Evolutionary conservation across 306 rosid genomes (phyloP).

Genomic region (Ammopiptanthus mongolicus): DNA sequence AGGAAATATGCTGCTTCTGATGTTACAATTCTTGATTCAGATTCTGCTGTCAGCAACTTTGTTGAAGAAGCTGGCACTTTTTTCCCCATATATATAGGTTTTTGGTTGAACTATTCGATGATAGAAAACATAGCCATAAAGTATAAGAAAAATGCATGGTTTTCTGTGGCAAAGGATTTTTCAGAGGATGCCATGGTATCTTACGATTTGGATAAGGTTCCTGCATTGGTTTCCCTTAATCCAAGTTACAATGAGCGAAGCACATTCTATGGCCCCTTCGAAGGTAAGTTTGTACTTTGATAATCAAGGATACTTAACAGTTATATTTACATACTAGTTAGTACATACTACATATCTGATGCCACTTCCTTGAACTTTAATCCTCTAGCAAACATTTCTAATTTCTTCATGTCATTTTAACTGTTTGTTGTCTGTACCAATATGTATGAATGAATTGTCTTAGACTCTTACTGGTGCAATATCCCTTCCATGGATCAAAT

Average conservation of each 20-base stretch:
- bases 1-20: conserved; percentile 82
- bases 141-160: conserved; percentile 92
- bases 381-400: background rate
- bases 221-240: conserved; percentile 81
- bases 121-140: conserved; percentile 54
- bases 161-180: conserved; percentile 82
- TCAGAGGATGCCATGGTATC: conserved; percentile 74
- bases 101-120: conserved; percentile 61
- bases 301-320: background rate
- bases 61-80: conserved; percentile 62
- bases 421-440: too few species aligned
- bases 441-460: background rate
- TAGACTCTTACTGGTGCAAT: too few species aligned
- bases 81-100: conserved; percentile 81
- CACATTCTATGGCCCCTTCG: conserved; percentile 92
- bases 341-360: too few species aligned
- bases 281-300: conserved; percentile 53
- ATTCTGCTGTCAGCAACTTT: conserved; percentile 60
- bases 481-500: too few species aligned
- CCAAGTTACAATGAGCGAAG: conserved; percentile 61
- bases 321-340: background rate
- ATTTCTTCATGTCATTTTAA: background rate
- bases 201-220: conserved; percentile 85
- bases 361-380: background rate
- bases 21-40: conserved; percentile 82